phyloP scores from a whole-genome alignment of 352 stramenopile species.

The Stramenopiles sp. region DNA sequence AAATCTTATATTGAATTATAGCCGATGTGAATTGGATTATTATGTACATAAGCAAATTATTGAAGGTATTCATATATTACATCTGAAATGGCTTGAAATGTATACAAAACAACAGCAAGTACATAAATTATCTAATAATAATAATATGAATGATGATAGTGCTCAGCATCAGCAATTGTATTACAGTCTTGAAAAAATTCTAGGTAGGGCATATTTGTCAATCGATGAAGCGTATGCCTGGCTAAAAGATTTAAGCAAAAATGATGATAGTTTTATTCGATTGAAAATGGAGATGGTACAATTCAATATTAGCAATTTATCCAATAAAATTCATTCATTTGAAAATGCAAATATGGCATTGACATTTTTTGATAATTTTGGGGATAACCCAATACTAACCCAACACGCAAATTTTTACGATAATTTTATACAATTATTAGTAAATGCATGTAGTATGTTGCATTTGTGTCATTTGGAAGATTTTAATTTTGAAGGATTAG shows the following conservation, averaged over 20 bases:
- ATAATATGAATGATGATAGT: too few relatives aligned
- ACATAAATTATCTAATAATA: too few relatives aligned
- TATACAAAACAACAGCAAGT: too few relatives aligned
- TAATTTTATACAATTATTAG: neutral
- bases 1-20: neutral
- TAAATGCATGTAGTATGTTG: neutral
- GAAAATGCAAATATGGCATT: conserved; percentile 56
- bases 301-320: neutral
- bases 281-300: conserved; percentile 59
- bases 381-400: conserved; percentile 24
- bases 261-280: conserved; percentile 35
- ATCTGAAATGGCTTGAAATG: neutral
- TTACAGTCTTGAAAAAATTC: neutral
- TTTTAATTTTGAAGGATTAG: neutral
- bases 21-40: neutral
- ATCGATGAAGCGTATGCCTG: neutral
- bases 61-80: neutral
- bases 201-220: neutral
- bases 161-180: too few relatives aligned
- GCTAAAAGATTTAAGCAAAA: neutral
- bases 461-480: neutral
- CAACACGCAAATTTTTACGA: neutral
- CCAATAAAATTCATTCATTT: neutral
- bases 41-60: neutral
- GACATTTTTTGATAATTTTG: conserved; percentile 61